Percentiles rank a stretch among this genome's conserved stretches.
phyloP scores from a whole-genome alignment of 2,329 filamentous ascomycete species.

The Diaporthe destruens region DNA sequence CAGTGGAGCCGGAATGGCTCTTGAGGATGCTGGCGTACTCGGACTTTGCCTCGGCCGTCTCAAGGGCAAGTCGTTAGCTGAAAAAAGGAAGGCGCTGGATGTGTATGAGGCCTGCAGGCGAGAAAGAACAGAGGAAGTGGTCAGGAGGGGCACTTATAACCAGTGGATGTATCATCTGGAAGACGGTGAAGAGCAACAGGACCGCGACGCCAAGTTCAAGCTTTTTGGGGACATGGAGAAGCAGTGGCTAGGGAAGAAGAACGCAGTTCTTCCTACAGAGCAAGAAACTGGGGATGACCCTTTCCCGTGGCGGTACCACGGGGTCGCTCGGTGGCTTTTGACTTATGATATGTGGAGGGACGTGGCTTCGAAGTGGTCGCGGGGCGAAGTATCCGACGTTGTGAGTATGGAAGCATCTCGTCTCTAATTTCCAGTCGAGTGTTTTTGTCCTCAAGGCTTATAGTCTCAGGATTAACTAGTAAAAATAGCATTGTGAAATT shows the following conservation, averaged over 20 bases:
- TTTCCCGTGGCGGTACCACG: slow-evolving; percentile 56
- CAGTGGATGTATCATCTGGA: slow-evolving; percentile 73
- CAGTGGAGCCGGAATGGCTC: slow-evolving; percentile 67
- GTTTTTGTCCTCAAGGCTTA: background rate
- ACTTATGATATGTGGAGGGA: slow-evolving; percentile 56
- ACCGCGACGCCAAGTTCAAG: slow-evolving; percentile 59
- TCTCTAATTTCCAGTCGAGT: background rate
- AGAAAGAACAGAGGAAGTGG: slow-evolving; percentile 69
- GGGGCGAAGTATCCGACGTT: background rate
- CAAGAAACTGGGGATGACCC: slow-evolving; percentile 55
- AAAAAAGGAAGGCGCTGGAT: slow-evolving; percentile 52
- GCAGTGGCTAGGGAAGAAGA: slow-evolving; percentile 47
- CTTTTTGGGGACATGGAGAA: slow-evolving; percentile 49
- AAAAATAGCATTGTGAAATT: background rate
- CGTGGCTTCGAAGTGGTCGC: slow-evolving; percentile 52
- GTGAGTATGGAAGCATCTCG: slow-evolving; percentile 25
- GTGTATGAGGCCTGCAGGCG: slow-evolving; percentile 71
- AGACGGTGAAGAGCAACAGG: slow-evolving; percentile 68
- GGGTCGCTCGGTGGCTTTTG: slow-evolving; percentile 55
- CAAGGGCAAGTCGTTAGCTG: slow-evolving; percentile 53
- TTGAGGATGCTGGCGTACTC: slow-evolving; percentile 71
- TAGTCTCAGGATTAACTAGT: background rate
- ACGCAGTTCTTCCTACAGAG: slow-evolving; percentile 44
- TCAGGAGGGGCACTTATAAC: slow-evolving; percentile 70
- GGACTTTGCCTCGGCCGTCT: slow-evolving; percentile 66